phyloP scores from a whole-genome alignment of 352 stramenopile genomes.

The Phytophthora agathidicida region DNA sequence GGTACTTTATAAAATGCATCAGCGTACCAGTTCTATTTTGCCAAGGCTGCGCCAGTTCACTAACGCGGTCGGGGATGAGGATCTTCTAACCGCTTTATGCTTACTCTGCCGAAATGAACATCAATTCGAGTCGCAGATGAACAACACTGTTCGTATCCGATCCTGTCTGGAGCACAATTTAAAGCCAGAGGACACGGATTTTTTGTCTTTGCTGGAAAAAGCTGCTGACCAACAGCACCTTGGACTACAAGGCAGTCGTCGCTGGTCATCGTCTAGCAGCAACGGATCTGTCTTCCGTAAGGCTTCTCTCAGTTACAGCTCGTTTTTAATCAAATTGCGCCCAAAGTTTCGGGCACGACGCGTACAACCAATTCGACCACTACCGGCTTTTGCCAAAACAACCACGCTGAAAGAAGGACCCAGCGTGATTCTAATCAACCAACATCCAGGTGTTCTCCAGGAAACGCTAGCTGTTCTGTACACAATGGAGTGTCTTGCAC shows the following conservation, averaged over 20 bases:
- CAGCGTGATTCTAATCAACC: too few relatives aligned
- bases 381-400: too few relatives aligned
- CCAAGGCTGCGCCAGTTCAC: not conserved
- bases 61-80: not conserved
- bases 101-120: slow-evolving; percentile 10
- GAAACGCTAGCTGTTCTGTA: slow-evolving; percentile 29
- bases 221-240: too few relatives aligned
- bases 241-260: too few relatives aligned
- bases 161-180: slow-evolving; percentile 11
- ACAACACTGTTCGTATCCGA: not conserved
- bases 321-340: too few relatives aligned
- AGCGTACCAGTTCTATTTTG: not conserved
- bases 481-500: slow-evolving; percentile 39
- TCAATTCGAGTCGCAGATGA: not conserved
- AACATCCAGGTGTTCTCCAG: slow-evolving; percentile 1
- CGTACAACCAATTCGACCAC: too few relatives aligned
- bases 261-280: too few relatives aligned
- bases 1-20: not conserved
- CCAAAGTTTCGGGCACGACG: too few relatives aligned
- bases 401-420: too few relatives aligned
- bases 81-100: slow-evolving; percentile 5
- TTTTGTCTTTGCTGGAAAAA: slow-evolving; percentile 12
- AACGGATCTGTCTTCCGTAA: too few relatives aligned
- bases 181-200: not conserved
- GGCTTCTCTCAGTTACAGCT: too few relatives aligned